phyloP scores from a whole-genome alignment of 805 yeast genomes.

The Kluyveromyces dobzhanskii region DNA sequence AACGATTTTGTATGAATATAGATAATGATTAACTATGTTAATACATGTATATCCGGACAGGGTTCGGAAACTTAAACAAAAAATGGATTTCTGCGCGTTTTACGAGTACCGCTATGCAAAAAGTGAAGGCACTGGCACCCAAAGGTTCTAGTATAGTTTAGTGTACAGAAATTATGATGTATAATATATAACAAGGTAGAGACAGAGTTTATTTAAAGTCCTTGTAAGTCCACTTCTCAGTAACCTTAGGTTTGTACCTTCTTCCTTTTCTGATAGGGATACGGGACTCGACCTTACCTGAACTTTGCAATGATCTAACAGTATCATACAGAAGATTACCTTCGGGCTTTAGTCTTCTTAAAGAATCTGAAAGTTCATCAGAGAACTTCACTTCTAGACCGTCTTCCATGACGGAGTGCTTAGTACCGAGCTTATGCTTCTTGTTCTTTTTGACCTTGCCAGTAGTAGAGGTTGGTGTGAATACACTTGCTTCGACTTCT shows the following conservation, averaged over 20 bases:
- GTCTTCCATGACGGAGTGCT: conserved; percentile 38
- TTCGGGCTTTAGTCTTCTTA: conserved; percentile 81
- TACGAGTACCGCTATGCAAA: too few relatives aligned
- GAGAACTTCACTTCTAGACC: conserved; percentile 71
- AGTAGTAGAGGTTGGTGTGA: conserved; percentile 14
- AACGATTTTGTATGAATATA: conserved; percentile 11
- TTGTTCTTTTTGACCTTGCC: conserved; percentile 25
- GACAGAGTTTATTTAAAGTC: conserved; percentile 56
- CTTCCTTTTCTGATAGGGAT: conserved; percentile 53
- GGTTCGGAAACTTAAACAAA: not conserved
- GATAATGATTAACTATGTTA: not conserved
- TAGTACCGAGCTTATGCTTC: conserved; percentile 37
- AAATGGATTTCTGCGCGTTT: too few relatives aligned
- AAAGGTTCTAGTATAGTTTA: too few relatives aligned
- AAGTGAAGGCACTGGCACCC: too few relatives aligned
- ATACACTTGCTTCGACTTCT: conserved; percentile 15
- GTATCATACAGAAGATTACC: conserved; percentile 80
- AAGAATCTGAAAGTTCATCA: conserved; percentile 79
- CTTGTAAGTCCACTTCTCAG: conserved; percentile 91
- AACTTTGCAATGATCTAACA: conserved; percentile 70
- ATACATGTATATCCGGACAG: not conserved
- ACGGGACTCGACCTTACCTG: conserved; percentile 83
- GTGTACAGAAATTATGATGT: too few relatives aligned
- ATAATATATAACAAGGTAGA: too few relatives aligned
- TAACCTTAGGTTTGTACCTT: conserved; percentile 62